Evolutionary conservation across 306 rosid species (phyloP).

Genomic region (Echinosophora koreensis): DNA sequence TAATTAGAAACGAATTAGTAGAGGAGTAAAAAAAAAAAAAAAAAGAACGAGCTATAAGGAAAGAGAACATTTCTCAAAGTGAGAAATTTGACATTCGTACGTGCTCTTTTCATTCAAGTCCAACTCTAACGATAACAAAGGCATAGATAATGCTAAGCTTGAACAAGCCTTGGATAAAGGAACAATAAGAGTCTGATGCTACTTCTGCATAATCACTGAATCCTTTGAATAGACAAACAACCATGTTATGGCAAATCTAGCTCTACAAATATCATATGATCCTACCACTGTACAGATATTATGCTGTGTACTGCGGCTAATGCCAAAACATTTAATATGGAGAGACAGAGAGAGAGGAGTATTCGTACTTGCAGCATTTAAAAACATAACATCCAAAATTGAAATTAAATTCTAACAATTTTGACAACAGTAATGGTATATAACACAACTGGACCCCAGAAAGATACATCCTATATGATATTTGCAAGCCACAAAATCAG

Average conservation of each 20-base stretch:
- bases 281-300: neutral
- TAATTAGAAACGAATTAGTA: conserved; percentile 13
- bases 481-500: neutral
- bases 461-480: neutral
- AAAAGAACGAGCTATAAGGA: neutral
- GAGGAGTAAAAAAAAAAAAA: neutral
- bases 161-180: neutral
- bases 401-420: neutral
- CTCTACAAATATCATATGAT: conserved; percentile 6
- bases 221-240: conserved; percentile 1
- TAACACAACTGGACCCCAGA: neutral
- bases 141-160: conserved; percentile 23
- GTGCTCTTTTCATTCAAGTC: conserved; percentile 1
- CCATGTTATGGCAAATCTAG: conserved; percentile 6
- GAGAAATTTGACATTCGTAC: neutral
- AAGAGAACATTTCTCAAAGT: conserved; percentile 12
- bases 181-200: neutral
- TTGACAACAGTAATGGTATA: neutral
- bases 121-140: conserved; percentile 19
- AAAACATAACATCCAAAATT: neutral
- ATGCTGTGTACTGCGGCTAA: neutral
- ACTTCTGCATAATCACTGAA: conserved; percentile 2
- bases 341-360: neutral
- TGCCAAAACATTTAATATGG: neutral
- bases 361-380: neutral